Evolutionary conservation across 306 rosid species (phyloP), one percentile per base, ranked within the genome.

Genomic region (Cyclanthera cordifolia): DNA sequence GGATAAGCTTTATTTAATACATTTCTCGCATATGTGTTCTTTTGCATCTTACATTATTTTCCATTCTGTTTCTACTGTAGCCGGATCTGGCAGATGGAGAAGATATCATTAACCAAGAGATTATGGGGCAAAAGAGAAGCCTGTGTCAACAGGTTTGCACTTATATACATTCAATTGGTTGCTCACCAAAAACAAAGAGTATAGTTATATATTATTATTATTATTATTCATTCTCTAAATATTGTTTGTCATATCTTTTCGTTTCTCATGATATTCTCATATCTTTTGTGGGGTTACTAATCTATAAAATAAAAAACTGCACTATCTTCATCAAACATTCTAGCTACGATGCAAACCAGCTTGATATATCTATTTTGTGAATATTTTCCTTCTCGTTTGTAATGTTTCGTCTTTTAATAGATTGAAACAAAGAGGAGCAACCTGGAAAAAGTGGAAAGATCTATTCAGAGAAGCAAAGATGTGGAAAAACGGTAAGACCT

Each of bases 41-140:
- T 14, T 57, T 70, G 50, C 52, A 20, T 11, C 48, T 24, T 34
- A 63, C 28, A 13, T 53, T 23, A 6, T 53, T 23, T 63, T 58
- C 55, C 64, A 72, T 73, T 81, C 70, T 68, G 71, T 81, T 74
- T 59, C 69, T 43, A 64, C 71, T 78, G 80, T 78, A 91, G 97
- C 95, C 97, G 67, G 89, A 85, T 82, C 84, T 91, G 74, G 74
- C 86, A 3, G 88, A 87, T 70, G 91, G 88, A 80, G 96, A 90
- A 71, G 96, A 91, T 67, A 81, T 74, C 25, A 79, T 88, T 72
- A 81, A 75, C 71, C 85, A 85, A 71, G 88, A 86, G 74, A 88
- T 88, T 74, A 57, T 79, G 79, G 89, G 78, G 81, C 88, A 85
- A 19, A 79, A 85, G 76, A 80, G 85, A 80, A 81, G 79, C 39